Evolutionary conservation across 208 protist genomes (phyloP).

Genomic region (Trypanosoma cruzi): DNA sequence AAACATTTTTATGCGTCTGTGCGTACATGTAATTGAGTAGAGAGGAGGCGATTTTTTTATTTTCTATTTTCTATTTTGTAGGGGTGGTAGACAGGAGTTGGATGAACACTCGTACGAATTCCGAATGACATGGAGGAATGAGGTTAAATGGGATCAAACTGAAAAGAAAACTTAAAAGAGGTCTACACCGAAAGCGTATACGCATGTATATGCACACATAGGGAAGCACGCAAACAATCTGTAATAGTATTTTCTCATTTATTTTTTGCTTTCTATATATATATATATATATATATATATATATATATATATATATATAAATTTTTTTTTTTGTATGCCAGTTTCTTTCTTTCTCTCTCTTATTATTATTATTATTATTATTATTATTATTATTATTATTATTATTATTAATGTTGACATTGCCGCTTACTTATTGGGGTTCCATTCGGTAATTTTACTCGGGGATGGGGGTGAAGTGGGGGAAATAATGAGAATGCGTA

Average conservation of each 20-base stretch:
- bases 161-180: not conserved
- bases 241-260: too few species aligned
- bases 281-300: not conserved
- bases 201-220: too few species aligned
- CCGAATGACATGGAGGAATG: not conserved
- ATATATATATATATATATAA: too few species aligned
- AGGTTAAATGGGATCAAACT: not conserved
- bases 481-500: too few species aligned
- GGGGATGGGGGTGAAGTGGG: too few species aligned
- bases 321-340: slow-evolving; percentile 3
- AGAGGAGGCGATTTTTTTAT: too few species aligned
- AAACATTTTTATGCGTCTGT: slow-evolving; percentile 21
- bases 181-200: not conserved
- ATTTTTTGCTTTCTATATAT: not conserved
- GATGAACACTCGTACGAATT: not conserved
- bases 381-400: too few species aligned
- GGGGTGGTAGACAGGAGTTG: not conserved
- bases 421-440: not conserved
- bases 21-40: slow-evolving; percentile 34
- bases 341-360: too few species aligned
- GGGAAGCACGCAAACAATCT: too few species aligned
- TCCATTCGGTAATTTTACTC: too few species aligned
- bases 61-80: too few species aligned
- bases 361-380: not conserved
- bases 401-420: too few species aligned